Evolutionary conservation across 495 filamentous ascomycete genomes (phyloP).

Genomic region (Penicillium taxi): DNA sequence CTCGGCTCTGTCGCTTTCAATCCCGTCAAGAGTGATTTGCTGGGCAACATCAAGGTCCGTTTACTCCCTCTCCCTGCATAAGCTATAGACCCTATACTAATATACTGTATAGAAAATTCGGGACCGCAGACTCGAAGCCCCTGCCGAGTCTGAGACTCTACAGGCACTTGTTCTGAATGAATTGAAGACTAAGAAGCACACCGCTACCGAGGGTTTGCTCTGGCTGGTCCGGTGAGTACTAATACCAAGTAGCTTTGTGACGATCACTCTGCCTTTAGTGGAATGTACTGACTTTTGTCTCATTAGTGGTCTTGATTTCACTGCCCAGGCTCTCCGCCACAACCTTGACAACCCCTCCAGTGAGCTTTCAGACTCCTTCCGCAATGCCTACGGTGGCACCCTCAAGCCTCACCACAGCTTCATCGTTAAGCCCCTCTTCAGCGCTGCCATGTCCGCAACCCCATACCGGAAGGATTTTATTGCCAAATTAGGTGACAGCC

Average conservation of each 20-base stretch:
- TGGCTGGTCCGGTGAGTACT: slow-evolving; percentile 97
- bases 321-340: slow-evolving; percentile 67
- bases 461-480: slow-evolving; percentile 92
- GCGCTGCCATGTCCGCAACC: slow-evolving; percentile 81
- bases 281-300: not conserved
- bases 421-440: slow-evolving; percentile 81
- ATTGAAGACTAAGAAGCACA: slow-evolving; percentile 76
- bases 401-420: slow-evolving; percentile 88
- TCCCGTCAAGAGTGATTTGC: slow-evolving; percentile 83
- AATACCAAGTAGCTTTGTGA: slow-evolving; percentile 23
- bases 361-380: slow-evolving; percentile 83
- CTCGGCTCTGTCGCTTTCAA: slow-evolving; percentile 76
- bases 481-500: slow-evolving; percentile 65
- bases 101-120: slow-evolving; percentile 70
- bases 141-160: slow-evolving; percentile 65
- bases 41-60: slow-evolving; percentile 82
- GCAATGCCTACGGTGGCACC: slow-evolving; percentile 69
- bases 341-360: slow-evolving; percentile 58
- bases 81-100: slow-evolving; percentile 7
- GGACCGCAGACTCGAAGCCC: slow-evolving; percentile 69
- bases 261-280: not conserved
- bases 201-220: slow-evolving; percentile 76
- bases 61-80: slow-evolving; percentile 4
- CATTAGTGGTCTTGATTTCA: slow-evolving; percentile 86
- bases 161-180: slow-evolving; percentile 81